A percentile compares a stretch with the other conserved stretches of the same genome.
phyloP scores from a whole-genome alignment of 2,329 filamentous ascomycete genomes.

The Neonectria punicea region DNA sequence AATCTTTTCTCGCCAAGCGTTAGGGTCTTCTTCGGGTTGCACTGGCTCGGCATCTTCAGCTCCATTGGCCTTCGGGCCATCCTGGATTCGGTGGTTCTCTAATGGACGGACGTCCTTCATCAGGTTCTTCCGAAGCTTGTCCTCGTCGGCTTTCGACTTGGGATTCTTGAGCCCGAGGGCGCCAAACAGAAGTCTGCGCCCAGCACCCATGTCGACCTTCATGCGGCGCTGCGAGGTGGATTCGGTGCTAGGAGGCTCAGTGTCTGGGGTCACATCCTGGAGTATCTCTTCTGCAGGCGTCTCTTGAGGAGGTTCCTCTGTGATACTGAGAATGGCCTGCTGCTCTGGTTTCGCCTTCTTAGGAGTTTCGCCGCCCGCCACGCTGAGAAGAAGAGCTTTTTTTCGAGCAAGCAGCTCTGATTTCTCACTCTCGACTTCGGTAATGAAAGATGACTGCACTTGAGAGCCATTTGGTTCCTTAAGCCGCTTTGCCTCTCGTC shows the following conservation, averaged over 20 bases:
- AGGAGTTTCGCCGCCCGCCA: constrained; percentile 35
- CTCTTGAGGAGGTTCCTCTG: constrained; percentile 20
- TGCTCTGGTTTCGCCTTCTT: constrained; percentile 16
- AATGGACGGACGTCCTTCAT: constrained; percentile 63
- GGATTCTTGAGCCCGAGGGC: constrained; percentile 77
- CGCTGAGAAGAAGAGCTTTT: constrained; percentile 49
- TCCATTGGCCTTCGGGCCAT: constrained; percentile 23
- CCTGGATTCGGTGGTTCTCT: constrained; percentile 48
- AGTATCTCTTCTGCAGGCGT: background rate
- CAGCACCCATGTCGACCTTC: constrained; percentile 64
- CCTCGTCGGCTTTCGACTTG: constrained; percentile 75
- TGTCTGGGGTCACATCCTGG: constrained; percentile 11
- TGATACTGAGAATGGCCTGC: background rate
- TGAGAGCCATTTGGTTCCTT: constrained; percentile 26
- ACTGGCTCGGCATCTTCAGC: constrained; percentile 17
- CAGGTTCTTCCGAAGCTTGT: constrained; percentile 68
- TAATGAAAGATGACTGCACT: constrained; percentile 31
- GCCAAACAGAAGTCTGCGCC: constrained; percentile 75
- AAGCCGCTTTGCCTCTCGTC: constrained; percentile 51
- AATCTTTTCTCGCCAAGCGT: constrained; percentile 80
- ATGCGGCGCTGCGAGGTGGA: constrained; percentile 29
- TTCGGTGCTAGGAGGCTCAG: constrained; percentile 22
- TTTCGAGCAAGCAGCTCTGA: constrained; percentile 53
- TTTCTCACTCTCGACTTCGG: constrained; percentile 25
- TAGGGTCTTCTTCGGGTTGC: constrained; percentile 55